Evolutionary conservation across 805 yeast species (phyloP), one percentile per base, ranked within the genome.

Genomic region (Yamadazyma insecticola): DNA sequence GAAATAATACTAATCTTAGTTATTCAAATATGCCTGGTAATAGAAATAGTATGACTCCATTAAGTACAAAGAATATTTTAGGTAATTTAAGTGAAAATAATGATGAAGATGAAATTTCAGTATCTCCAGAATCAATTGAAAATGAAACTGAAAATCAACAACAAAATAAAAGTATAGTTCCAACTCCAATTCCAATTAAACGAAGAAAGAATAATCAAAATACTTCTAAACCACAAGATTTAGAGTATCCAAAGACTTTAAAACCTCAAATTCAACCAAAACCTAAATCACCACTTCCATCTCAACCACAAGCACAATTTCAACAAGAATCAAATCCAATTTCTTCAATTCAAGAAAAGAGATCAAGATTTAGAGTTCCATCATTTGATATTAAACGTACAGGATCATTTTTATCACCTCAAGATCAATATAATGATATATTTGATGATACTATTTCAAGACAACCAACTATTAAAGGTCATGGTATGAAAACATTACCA

Each of bases 401-500:
- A 1, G 25, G 28, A 16, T 55, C 65, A n/a, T 33, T 50, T 2
- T 47, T 57, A 28, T 55, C 65, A 1, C 68, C 70, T 3, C 48
- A 55, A 31, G 54, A 61, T 32, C 48, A 46, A 34, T 65, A 64
- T 43, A 56, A 63, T 35, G 72, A 65, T 29, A 33, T 44, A 4
- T 35, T 42, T 28, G 41, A 41, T 27, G 48, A 42, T 20, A 26
- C 43, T 1, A 17, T 27, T 9, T 20, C 24, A 11, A 48, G 47
- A 14, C 35, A 53, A 32, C 55, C 64, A n/a, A 67, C 73, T 4
- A 68, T 68, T 15, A 57, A 53, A 35, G 48, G 67, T n/a, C 50
- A 47, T 18, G 73, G 73, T 11, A 67, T 68, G 72, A 65, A 60
- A 35, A 67, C 72, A 2, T 54, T 67, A 27, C 73, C 74, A 28